phyloP scores from a whole-genome alignment of 495 filamentous ascomycete genomes.

The Alectoria sarmentosa region DNA sequence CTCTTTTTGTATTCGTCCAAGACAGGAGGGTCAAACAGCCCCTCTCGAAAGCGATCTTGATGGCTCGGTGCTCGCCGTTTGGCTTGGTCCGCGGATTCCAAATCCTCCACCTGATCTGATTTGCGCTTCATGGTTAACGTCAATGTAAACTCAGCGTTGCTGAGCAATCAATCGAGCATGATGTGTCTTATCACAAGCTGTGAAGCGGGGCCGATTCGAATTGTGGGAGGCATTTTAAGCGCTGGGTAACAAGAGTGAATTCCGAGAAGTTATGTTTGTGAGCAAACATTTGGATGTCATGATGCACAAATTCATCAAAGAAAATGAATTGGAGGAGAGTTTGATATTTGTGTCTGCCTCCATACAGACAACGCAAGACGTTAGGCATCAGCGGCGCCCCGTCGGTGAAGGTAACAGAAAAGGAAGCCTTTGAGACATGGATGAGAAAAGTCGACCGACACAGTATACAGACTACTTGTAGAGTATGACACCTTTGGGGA shows the following conservation, averaged over 20 bases:
- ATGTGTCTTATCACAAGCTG: neutral
- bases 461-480: too few species aligned
- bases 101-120: slow-evolving; percentile 8
- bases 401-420: too few species aligned
- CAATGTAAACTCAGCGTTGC: neutral
- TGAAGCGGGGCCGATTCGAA: neutral
- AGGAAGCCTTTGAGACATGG: too few species aligned
- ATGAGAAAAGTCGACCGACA: too few species aligned
- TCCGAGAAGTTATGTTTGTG: too few species aligned
- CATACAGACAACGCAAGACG: too few species aligned
- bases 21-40: slow-evolving; percentile 63
- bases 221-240: neutral
- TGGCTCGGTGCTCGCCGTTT: slow-evolving; percentile 20
- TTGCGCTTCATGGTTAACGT: slow-evolving; percentile 17
- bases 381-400: too few species aligned
- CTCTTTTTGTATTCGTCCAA: slow-evolving; percentile 58
- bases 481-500: too few species aligned
- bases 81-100: slow-evolving; percentile 6
- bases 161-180: neutral
- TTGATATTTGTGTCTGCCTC: too few species aligned
- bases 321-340: too few species aligned
- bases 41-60: slow-evolving; percentile 56
- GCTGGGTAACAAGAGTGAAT: slow-evolving; percentile 10
- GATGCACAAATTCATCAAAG: too few species aligned
- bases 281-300: too few species aligned